Conservation (phyloP, 768 basidiomycete species). For the Serendipita sp. region DNA sequence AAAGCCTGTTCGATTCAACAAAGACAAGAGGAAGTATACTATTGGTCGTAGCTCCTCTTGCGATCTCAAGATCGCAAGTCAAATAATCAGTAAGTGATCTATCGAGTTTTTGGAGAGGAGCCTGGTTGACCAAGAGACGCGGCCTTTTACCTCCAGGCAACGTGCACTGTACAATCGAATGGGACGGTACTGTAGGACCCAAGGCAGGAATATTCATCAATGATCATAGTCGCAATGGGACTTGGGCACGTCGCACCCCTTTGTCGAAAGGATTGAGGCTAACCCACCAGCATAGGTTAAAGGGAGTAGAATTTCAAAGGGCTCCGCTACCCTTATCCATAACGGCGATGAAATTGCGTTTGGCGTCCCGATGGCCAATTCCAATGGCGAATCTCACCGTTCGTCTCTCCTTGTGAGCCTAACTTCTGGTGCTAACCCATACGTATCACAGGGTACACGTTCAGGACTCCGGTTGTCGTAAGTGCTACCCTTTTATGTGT, state of each 20-base stretch:
- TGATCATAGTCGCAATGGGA: constrained; percentile 58
- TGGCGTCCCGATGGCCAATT: constrained; percentile 33
- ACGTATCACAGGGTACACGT: constrained; percentile 50
- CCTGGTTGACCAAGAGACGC: constrained; percentile 7
- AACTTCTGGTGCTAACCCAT: constrained; percentile 20
- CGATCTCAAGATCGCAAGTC: constrained; percentile 48
- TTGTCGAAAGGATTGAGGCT: neutral
- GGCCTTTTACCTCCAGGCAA: constrained; percentile 27
- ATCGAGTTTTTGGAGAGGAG: constrained; percentile 15
- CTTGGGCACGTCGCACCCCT: constrained; percentile 24
- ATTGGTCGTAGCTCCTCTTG: constrained; percentile 38
- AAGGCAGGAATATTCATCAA: constrained; percentile 30
- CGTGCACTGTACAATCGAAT: constrained; percentile 38
- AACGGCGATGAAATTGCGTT: constrained; percentile 83
- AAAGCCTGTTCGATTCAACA: constrained; percentile 46
- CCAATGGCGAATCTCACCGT: constrained; percentile 57
- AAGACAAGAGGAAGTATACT: constrained; percentile 28
- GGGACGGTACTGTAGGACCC: constrained; percentile 37
- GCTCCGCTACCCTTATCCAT: constrained; percentile 36
- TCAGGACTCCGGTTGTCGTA: constrained; percentile 29
- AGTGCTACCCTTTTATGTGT: constrained; percentile 39
- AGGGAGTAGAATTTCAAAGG: constrained; percentile 43
- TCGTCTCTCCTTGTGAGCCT: constrained; percentile 18
- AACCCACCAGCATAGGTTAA: constrained; percentile 36
- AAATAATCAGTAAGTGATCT: constrained; percentile 51